Evolutionary conservation across 306 rosid species (phyloP).

Genomic region (Dryas alaskensis): DNA sequence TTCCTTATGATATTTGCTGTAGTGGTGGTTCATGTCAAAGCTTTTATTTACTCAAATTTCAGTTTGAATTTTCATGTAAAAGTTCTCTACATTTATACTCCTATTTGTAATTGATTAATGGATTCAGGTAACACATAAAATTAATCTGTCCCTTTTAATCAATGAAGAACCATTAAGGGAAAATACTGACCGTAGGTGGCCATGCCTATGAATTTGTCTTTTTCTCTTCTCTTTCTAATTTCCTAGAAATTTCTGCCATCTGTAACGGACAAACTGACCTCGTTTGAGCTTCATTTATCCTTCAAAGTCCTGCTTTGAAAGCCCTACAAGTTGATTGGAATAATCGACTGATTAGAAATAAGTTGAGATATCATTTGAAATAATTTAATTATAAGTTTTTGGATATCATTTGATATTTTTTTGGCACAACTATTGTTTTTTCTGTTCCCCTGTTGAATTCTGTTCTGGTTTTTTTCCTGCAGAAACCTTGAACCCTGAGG

Average conservation of each 20-base stretch:
- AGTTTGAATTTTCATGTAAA: neutral
- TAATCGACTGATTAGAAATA: neutral
- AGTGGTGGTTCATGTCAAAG: neutral
- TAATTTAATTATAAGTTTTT: neutral
- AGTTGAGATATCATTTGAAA: neutral
- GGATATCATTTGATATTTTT: neutral
- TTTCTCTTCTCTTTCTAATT: neutral
- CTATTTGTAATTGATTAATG: no score
- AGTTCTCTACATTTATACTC: neutral
- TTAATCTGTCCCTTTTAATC: neutral
- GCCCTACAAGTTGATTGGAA: neutral
- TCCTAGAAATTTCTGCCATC: neutral
- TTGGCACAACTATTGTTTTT: neutral
- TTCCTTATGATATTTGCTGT: neutral
- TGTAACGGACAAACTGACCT: neutral
- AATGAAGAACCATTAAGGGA: neutral
- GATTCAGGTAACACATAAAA: neutral
- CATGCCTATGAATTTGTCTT: neutral
- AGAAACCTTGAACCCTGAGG: conserved; percentile 42
- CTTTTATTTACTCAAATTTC: neutral
- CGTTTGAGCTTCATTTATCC: neutral
- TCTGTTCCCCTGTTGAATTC: neutral
- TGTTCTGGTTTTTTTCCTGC: conserved; percentile 24
- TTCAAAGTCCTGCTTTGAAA: no score
- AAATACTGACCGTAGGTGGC: neutral